Base-by-base conservation (phyloP, 306 rosid species). In the Inga laurina region DNA sequence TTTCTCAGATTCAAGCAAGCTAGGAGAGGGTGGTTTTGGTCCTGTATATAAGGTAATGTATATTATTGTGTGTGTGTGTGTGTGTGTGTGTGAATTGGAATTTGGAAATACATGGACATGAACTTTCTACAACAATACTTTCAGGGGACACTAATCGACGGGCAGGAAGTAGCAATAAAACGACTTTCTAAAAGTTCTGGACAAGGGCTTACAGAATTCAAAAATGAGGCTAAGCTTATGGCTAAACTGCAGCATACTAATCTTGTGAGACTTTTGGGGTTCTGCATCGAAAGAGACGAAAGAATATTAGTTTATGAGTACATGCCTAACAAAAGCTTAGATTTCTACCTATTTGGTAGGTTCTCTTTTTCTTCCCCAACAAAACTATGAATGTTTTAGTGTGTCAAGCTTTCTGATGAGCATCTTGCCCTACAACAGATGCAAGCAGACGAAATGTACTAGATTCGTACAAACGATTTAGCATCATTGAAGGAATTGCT, bases 341-440 rank as follows among this genome's bases (percentile, higher is more conserved):
- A 86, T 69, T 34, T 79, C 27, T 83, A 75, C 35, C 6, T 90
- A 39, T 90, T 90, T 18, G 89, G 90, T 90, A 83, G 0, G 84
- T 35, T 3, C 2, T 75, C 72, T 51, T 56, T n/a, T 82, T 39
- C 43, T 32, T 30, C 10, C 13, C 51, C 18, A 18, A 52, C n/a
- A 21, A 49, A 30, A 22, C 2, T 18, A 3, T 39, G 43, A 37
- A 74, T 9, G 51, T 82, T 54, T 37, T 74, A 45, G 22, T 14
- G 37, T 24, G 5, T 22, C 4, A n/a, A n/a, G 13, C 62, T 22
- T 66, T 11, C 10, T 82, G 7, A 18, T 39, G 39, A 37, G 18
- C 16, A 72, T 57, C 10, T 82, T 56, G 21, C 22, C 43, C 34
- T 41, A 0, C 2, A 13, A 41, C 49, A 81, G 88, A 89, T 87